Evolutionary conservation across 208 protist species (phyloP), one percentile per base, ranked within the genome.

Genomic region (Trypanosoma congolense): DNA sequence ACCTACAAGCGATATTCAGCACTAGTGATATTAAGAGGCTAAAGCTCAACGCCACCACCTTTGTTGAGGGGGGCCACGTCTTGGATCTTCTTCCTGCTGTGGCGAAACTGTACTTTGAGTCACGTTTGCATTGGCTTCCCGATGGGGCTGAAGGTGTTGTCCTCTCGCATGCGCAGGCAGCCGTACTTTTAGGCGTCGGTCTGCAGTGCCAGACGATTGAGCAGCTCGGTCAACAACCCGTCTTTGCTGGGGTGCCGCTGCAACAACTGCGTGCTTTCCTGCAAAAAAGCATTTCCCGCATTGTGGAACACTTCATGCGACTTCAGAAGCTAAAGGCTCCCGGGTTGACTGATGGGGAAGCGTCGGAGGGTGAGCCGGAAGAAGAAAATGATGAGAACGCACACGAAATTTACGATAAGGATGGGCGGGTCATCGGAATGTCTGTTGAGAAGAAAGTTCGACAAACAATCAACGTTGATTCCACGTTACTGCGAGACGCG

Each of bases 51-150:
- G 70, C 92, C 6, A 87, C 76, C 6, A 89, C 94, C 10, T 86
- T 98, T 40, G 77, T 98, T 0, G 98, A 99, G 65, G 68, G 82
- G 28, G 97, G 96, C 51, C 90, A 98, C 12, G 83, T 99, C 45
- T 63, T 99, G 3, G 97, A 99, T 62, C 69, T 99, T 1, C 33
- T 99, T 4, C 97, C 98, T 6, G 29, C 50, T 25, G 33, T 99
- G 9, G 95, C 97, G 16, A 56, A 69, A 50, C 36, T 96, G 12
- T 98, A 95, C 72, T 98, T 99, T 73, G 62, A 55, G 16, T 66
- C 80, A 26, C 41, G 29, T n/a, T 56, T 92, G 16, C 67, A 78
- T 54, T 66, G 63, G 3, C 41, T 70, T 2, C 83, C 84, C 2
- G 83, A 91, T 53, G 81, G 86, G 25, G 70, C 70, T 14, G 76